phyloP scores from a whole-genome alignment of 345 rosid species.

The Cardiospermum halicacabum region DNA sequence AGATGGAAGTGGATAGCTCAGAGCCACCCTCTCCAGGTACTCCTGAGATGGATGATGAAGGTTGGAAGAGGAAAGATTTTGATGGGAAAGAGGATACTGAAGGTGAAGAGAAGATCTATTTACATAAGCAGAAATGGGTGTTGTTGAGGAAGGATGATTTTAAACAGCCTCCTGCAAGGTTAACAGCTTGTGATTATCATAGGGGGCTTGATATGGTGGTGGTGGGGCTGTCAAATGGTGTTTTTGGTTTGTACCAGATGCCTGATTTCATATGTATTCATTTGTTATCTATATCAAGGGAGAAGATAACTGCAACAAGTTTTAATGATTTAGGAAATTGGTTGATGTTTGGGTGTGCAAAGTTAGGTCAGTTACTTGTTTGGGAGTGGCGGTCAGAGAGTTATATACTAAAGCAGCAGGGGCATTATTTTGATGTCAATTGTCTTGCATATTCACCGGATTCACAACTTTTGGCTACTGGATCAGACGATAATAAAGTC shows the following conservation, averaged over 20 bases:
- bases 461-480: constrained; percentile 91
- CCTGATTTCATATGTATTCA: constrained; percentile 91
- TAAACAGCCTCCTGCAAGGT: constrained; percentile 59
- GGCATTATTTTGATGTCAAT: constrained; percentile 93
- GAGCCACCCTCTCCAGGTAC: constrained; percentile 66
- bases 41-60: constrained; percentile 48
- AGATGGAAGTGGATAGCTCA: constrained; percentile 24
- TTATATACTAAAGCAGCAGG: constrained; percentile 94
- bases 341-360: constrained; percentile 93
- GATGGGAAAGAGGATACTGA: constrained; percentile 38
- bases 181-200: constrained; percentile 84
- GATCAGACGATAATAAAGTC: constrained; percentile 97
- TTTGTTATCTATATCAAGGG: constrained; percentile 73
- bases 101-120: constrained; percentile 33
- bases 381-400: constrained; percentile 99
- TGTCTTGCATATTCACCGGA: constrained; percentile 89
- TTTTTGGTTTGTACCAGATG: constrained; percentile 91
- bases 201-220: constrained; percentile 75
- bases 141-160: constrained; percentile 78
- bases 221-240: constrained; percentile 89
- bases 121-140: constrained; percentile 71
- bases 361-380: constrained; percentile 86
- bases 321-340: constrained; percentile 91
- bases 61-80: constrained; percentile 56
- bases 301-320: constrained; percentile 78